Evolutionary conservation across 345 rosid genomes (phyloP).

Genomic region (Populus tremula): DNA sequence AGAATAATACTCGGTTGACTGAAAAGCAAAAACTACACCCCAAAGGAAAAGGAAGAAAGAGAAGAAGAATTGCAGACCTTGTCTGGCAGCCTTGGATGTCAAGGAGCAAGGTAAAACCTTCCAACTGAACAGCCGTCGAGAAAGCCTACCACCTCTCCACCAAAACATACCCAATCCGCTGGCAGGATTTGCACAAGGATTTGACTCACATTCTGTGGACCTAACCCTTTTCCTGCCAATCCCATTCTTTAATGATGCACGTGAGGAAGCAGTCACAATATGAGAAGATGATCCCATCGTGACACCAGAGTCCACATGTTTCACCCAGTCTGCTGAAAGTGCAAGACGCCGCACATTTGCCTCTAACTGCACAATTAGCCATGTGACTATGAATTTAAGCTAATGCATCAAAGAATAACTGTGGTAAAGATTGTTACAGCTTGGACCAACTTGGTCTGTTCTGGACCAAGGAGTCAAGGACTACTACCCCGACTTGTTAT

Average conservation of each 20-base stretch:
- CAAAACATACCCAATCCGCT: slow-evolving; percentile 70
- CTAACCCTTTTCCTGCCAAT: slow-evolving; percentile 59
- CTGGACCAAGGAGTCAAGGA: background rate
- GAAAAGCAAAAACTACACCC: slow-evolving; percentile 16
- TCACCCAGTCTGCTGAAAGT: slow-evolving; percentile 73
- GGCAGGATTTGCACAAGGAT: slow-evolving; percentile 49
- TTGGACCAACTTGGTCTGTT: background rate
- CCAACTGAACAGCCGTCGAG: slow-evolving; percentile 78
- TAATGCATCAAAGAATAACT: background rate
- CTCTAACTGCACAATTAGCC: slow-evolving; percentile 62
- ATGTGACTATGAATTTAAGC: slow-evolving; percentile 15
- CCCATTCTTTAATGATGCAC: slow-evolving; percentile 60
- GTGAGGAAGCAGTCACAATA: slow-evolving; percentile 50
- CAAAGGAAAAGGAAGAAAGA: slow-evolving; percentile 2
- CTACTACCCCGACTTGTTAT: background rate
- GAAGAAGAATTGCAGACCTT: slow-evolving; percentile 57
- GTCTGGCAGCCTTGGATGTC: slow-evolving; percentile 81
- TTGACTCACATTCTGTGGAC: slow-evolving; percentile 44
- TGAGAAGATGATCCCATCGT: slow-evolving; percentile 77
- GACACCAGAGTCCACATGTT: slow-evolving; percentile 61
- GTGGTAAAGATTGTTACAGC: background rate
- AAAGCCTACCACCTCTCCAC: slow-evolving; percentile 95
- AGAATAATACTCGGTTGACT: slow-evolving; percentile 32
- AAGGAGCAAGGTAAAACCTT: slow-evolving; percentile 68
- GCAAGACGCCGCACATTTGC: slow-evolving; percentile 72